A percentile compares a stretch with the other conserved stretches of the same genome.
Conservation (phyloP, 1,284 basidiomycete genomes). For the Boletus sp. region DNA sequence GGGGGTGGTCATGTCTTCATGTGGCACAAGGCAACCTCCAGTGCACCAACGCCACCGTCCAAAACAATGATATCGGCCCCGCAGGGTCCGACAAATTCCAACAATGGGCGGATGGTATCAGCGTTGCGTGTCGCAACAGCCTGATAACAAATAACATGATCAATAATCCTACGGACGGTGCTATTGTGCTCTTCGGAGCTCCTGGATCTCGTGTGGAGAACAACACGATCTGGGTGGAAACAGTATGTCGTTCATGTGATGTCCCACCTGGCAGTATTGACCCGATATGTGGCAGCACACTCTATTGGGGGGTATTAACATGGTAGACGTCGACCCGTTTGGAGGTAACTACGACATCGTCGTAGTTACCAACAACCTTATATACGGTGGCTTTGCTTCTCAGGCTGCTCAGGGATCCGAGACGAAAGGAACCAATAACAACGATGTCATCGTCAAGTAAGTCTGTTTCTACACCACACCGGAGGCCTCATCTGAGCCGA, state of each 20-base stretch:
- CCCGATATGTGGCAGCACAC: slow-evolving; percentile 52
- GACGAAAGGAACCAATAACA: slow-evolving; percentile 57
- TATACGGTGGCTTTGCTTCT: slow-evolving; percentile 70
- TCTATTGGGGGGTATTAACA: slow-evolving; percentile 77
- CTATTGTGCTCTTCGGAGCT: slow-evolving; percentile 83
- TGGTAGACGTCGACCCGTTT: slow-evolving; percentile 81
- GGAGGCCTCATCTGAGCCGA: slow-evolving; percentile 3
- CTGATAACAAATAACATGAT: slow-evolving; percentile 75
- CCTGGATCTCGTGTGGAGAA: slow-evolving; percentile 76
- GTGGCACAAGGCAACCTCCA: slow-evolving; percentile 64
- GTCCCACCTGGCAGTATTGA: background rate
- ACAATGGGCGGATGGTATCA: slow-evolving; percentile 88
- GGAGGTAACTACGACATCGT: slow-evolving; percentile 72
- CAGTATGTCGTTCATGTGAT: slow-evolving; percentile 42
- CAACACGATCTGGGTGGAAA: slow-evolving; percentile 74
- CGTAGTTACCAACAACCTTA: slow-evolving; percentile 72
- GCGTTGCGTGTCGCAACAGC: slow-evolving; percentile 70
- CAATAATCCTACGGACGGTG: slow-evolving; percentile 77
- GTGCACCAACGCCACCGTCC: slow-evolving; percentile 68
- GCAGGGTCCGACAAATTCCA: slow-evolving; percentile 67
- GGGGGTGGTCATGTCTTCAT: slow-evolving; percentile 78
- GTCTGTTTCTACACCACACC: slow-evolving; percentile 25
- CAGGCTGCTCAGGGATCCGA: slow-evolving; percentile 44
- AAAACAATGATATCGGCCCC: slow-evolving; percentile 82
- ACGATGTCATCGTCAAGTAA: slow-evolving; percentile 71